Base-by-base conservation (phyloP, 495 filamentous ascomycete species). In the Lepraria neglecta region DNA sequence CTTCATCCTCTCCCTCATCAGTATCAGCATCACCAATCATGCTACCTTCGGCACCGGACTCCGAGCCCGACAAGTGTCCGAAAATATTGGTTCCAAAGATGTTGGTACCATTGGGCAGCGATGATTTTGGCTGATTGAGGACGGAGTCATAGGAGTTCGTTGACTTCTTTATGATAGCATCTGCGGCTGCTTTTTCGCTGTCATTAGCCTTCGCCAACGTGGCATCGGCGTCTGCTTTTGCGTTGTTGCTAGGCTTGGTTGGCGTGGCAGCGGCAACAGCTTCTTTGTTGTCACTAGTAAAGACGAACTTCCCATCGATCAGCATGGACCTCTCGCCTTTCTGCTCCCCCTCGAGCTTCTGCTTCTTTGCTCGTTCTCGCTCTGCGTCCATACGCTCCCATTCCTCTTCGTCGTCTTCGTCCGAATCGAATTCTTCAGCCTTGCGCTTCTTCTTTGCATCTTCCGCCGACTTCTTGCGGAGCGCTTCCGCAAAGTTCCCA, bases 381-480 rank as follows among this genome's bases (percentile, higher is more conserved):
- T 53, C 38, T 19, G 47, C 58, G 19, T 60, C 47, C 15, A 38
- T 43, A 31, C 24, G 24, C 58, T 60, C 58, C 75, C 77, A 80
- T 33, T 80, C 75, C 6, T 58, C 76, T 51, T 79, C 74, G 30
- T 79, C 75, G 21, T 80, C 79, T 31, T 81, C 78, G 14, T 82
- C 81, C 0, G 78, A 82, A 56, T 84, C 80, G 75, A 77, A 78
- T 2, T 85, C 81, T 53, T 80, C 80, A 1, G 73, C 77, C 66
- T 79, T 84, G 52, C 79, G 79, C 67, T 80, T 80, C 17, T 68
- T 70, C 61, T 80, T 79, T 51, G 74, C 74, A 43, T 78, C 74
- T 40, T 72, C 71, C 40, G 65, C 64, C 12, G 45, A 48, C 46
- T 70, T 47, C 47, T 69, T 55, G 40, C 62, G 58, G 63, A 72